Evolutionary conservation across 257 asterid genomes (phyloP).

Genomic region (Linaria vulgaris): DNA sequence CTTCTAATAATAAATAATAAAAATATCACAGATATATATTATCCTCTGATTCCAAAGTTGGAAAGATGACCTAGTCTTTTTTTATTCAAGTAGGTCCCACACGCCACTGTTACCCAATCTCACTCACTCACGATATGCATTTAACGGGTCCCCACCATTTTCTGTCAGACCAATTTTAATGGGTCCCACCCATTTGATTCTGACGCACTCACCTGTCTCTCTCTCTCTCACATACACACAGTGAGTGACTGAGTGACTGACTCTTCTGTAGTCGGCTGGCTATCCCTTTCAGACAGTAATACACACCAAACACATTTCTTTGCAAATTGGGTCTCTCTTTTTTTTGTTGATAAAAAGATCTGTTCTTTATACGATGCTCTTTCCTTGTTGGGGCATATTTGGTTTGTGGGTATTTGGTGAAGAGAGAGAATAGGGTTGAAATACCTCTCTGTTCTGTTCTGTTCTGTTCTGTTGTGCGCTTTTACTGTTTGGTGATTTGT

Average conservation of each 20-base stretch:
- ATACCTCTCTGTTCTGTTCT: constrained; percentile 18
- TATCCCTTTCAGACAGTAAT: constrained; percentile 24
- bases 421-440: constrained; percentile 6
- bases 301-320: constrained; percentile 23
- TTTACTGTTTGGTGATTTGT: constrained; percentile 27
- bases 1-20: too few species aligned
- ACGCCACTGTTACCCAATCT: constrained; percentile 25
- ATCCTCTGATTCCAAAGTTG: constrained; percentile 29
- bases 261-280: constrained; percentile 39
- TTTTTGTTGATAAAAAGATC: neutral
- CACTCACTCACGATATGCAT: neutral
- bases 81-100: constrained; percentile 30
- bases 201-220: constrained; percentile 47
- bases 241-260: constrained; percentile 7
- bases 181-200: constrained; percentile 42
- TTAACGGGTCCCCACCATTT: constrained; percentile 21
- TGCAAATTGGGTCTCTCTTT: constrained; percentile 8
- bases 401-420: too few species aligned
- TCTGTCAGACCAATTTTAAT: constrained; percentile 24
- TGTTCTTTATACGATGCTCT: too few species aligned
- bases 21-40: too few species aligned
- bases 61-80: constrained; percentile 19
- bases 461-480: constrained; percentile 20
- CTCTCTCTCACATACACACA: constrained; percentile 19
- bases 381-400: too few species aligned